Conservation (phyloP, 805 yeast genomes). For the Wickerhamomyces sydowiorum region DNA sequence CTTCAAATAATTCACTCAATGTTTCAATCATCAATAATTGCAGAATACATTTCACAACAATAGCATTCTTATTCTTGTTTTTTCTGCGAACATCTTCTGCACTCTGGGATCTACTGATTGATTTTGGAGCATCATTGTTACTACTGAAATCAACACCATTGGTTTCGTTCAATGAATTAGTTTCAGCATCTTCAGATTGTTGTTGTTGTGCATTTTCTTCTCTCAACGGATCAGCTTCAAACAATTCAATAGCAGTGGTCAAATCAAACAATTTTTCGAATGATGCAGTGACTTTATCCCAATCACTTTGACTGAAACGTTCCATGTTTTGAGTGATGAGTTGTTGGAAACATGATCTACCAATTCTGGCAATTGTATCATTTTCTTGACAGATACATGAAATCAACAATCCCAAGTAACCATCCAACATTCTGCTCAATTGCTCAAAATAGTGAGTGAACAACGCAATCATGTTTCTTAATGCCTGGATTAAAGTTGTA, state of each 20-base stretch:
- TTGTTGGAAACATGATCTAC: slow-evolving; percentile 81
- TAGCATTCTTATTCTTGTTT: slow-evolving; percentile 57
- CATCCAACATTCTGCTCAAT: slow-evolving; percentile 68
- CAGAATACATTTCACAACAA: slow-evolving; percentile 88
- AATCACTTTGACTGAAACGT: slow-evolving; percentile 60
- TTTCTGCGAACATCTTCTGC: slow-evolving; percentile 36
- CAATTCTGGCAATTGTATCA: slow-evolving; percentile 93
- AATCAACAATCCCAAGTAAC: slow-evolving; percentile 68
- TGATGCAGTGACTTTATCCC: slow-evolving; percentile 65
- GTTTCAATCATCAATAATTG: slow-evolving; percentile 87
- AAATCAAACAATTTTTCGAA: slow-evolving; percentile 66
- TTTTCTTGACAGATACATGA: slow-evolving; percentile 95
- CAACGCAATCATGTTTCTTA: slow-evolving; percentile 79
- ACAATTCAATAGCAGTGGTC: slow-evolving; percentile 84
- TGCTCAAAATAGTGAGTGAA: slow-evolving; percentile 79
- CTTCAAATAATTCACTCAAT: slow-evolving; percentile 73
- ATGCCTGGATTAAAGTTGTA: slow-evolving; percentile 92
- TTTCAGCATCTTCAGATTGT: background rate
- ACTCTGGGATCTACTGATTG: slow-evolving; percentile 16
- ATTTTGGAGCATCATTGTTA: slow-evolving; percentile 16
- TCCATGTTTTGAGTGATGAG: slow-evolving; percentile 69
- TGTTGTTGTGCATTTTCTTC: slow-evolving; percentile 20
- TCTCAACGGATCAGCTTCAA: slow-evolving; percentile 42
- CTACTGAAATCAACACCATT: slow-evolving; percentile 22
- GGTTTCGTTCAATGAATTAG: slow-evolving; percentile 5